Percentiles rank a stretch among this genome's conserved stretches.
Conservation (phyloP, 73 alveolate genomes). For the Symbiodinium pilosum region DNA sequence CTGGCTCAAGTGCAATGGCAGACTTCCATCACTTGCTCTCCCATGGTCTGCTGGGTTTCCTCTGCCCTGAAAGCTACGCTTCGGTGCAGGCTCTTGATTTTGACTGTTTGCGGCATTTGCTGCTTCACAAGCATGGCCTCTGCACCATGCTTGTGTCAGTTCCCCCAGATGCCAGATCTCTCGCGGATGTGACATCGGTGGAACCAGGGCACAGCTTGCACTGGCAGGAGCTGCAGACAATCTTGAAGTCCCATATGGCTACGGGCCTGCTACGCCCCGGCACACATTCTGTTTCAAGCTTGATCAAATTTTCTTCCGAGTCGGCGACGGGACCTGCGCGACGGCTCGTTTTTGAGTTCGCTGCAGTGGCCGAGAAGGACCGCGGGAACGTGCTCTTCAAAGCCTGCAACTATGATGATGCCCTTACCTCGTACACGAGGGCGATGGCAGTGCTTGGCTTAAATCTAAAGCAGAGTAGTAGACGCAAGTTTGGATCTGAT, state of each 20-base stretch:
- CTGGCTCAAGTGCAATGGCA: conserved; percentile 8
- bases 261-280: not conserved
- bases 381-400: conserved; percentile 10
- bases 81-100: conserved; percentile 4
- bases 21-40: conserved; percentile 29
- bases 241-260: not conserved
- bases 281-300: not conserved
- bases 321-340: not conserved
- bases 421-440: conserved; percentile 5
- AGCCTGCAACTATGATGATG: conserved; percentile 11
- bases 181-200: not conserved
- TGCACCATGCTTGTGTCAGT: not conserved
- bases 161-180: not conserved
- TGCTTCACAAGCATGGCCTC: not conserved
- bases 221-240: conserved; percentile 28
- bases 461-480: too few relatives aligned
- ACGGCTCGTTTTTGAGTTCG: not conserved
- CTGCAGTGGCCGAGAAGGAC: conserved; percentile 31
- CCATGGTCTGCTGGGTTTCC: conserved; percentile 31
- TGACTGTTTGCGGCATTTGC: conserved; percentile 14
- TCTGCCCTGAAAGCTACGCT: not conserved
- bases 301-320: not conserved
- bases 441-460: conserved; percentile 20
- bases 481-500: not conserved
- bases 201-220: not conserved